Conservation (phyloP, 1,284 basidiomycete genomes). For the Rhodofomes roseus region DNA sequence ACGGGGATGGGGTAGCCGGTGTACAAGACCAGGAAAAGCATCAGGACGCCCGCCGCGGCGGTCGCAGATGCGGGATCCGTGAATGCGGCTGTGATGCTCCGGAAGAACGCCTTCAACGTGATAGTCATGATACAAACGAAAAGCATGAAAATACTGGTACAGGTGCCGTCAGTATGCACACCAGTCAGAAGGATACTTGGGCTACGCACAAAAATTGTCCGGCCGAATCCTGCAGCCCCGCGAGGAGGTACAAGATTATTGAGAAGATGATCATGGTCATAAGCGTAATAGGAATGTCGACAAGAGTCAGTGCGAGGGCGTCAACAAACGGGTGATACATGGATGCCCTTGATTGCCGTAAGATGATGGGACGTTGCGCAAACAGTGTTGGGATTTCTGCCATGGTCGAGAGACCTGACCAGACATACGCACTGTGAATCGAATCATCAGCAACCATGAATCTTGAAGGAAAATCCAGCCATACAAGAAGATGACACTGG, state of each 20-base stretch:
- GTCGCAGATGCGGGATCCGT: conserved; percentile 49
- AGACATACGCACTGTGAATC: conserved; percentile 42
- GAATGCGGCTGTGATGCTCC: conserved; percentile 50
- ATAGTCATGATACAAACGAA: conserved; percentile 46
- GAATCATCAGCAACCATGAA: background rate
- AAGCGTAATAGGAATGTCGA: conserved; percentile 64
- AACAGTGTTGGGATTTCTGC: conserved; percentile 72
- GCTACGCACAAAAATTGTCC: conserved; percentile 52
- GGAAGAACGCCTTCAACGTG: conserved; percentile 57
- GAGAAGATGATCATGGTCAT: conserved; percentile 45
- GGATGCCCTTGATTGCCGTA: conserved; percentile 51
- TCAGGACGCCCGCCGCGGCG: conserved; percentile 50
- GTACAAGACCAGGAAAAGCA: conserved; percentile 41
- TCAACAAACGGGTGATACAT: conserved; percentile 65
- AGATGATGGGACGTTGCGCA: conserved; percentile 69
- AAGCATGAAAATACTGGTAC: conserved; percentile 45
- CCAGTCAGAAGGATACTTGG: too few relatives aligned
- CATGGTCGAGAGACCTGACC: conserved; percentile 48
- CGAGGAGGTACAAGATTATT: conserved; percentile 62
- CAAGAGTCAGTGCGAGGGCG: conserved; percentile 61
- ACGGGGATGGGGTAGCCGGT: conserved; percentile 45
- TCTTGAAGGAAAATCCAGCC: background rate
- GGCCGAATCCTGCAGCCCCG: conserved; percentile 47
- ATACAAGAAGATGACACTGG: conserved; percentile 71
- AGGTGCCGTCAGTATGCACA: background rate